Evolutionary conservation across 495 filamentous ascomycete genomes (phyloP), one percentile per base, ranked within the genome.

Genomic region (Pseudevernia furfuracea): DNA sequence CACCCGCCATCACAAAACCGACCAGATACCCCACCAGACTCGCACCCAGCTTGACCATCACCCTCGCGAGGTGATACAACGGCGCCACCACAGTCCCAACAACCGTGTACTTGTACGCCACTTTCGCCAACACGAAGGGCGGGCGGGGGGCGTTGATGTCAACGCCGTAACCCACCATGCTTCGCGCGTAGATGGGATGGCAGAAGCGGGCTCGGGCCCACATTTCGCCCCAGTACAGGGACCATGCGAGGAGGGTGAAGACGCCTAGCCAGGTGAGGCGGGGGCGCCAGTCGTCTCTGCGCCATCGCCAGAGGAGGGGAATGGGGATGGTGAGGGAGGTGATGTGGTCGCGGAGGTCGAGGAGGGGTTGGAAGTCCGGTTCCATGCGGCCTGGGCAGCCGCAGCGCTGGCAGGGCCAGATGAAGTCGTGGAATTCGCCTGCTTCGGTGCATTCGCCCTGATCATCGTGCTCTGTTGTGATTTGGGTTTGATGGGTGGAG

Each of bases 181-280:
- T 30, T n/a, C 68, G 71, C 1, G 85, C 74, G 67, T 82, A 63
- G 44, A 74, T 66, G 0, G 85, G 81, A 59, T 85, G 84, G 73
- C 83, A 86, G 72, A 83, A 90, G n/a, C 75, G 70, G 52, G 76
- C 78, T 69, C 83, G 25, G 1, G 66, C 66, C 60, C 59, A 66
- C 5, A 79, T 80, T 69, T 92, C 89, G 19, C 79, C 74, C 39
- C 82, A 66, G 60, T 81, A 85, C 83, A 86, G 89, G 30, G 74
- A 61, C 6, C 78, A 71, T 11, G 80, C 68, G 7, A 84, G 56
- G 17, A 85, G 65, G 12, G 77, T 65, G 6, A 80, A 58, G 63
- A 84, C 73, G 19, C 86, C 86, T 1, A 89, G 67, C 41, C 76
- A 78, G 9, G 87, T 90, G 28, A 83, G 79, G 15, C 75, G 76